A percentile compares a stretch with the other conserved stretches of the same genome.
Conservation (phyloP, 257 asterid species). For the Rauvolfia tetraphylla region DNA sequence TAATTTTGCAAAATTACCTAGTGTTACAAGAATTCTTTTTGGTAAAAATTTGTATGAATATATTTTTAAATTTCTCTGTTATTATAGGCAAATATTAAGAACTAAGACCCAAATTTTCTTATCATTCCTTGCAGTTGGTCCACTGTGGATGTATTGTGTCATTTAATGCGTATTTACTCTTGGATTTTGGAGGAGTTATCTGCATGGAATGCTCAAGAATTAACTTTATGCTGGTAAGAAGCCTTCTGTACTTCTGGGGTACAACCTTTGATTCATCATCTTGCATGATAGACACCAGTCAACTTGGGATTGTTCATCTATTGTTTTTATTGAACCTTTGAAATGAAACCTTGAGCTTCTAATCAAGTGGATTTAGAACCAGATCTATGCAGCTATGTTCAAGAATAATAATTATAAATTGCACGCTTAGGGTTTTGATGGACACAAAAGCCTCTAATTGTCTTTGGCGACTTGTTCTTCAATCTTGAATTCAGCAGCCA, state of each 20-base stretch:
- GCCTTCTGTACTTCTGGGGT: slow-evolving; percentile 7
- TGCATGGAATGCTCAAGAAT: slow-evolving; percentile 79
- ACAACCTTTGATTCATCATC: background rate
- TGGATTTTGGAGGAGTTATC: slow-evolving; percentile 75
- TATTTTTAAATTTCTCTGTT: background rate
- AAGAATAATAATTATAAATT: background rate
- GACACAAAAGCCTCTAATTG: background rate
- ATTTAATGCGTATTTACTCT: slow-evolving; percentile 55
- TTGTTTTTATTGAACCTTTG: background rate
- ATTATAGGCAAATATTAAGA: background rate
- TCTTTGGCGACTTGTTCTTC: background rate
- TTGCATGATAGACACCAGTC: background rate
- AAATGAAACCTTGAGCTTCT: background rate
- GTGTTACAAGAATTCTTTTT: background rate
- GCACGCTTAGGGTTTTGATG: background rate
- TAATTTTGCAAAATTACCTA: background rate
- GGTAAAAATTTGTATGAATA: background rate
- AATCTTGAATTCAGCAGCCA: background rate
- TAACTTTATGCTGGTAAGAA: slow-evolving; percentile 58
- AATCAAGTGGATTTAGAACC: background rate
- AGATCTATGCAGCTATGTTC: background rate
- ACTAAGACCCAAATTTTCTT: background rate
- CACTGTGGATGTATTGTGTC: slow-evolving; percentile 89
- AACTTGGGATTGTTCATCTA: background rate
- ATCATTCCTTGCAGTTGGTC: slow-evolving; percentile 44